phyloP scores from a whole-genome alignment of 805 yeast species.

The Cephaloascus albidus region DNA sequence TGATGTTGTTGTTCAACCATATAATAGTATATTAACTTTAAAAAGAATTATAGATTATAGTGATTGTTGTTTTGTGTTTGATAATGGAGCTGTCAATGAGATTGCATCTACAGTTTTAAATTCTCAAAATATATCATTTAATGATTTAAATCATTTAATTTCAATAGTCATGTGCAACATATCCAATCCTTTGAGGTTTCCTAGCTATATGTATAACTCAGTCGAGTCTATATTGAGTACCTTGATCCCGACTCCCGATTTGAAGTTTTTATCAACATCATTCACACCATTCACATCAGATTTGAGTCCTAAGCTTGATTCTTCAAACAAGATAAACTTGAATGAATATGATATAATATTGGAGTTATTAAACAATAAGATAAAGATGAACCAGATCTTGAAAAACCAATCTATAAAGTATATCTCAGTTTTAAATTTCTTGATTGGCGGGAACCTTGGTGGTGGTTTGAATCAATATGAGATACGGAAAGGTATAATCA shows the following conservation, averaged over 20 bases:
- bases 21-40: constrained; percentile 78
- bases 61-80: constrained; percentile 84
- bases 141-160: constrained; percentile 77
- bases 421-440: constrained; percentile 59
- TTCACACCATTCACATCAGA: constrained; percentile 74
- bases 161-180: constrained; percentile 77
- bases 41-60: constrained; percentile 75
- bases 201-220: constrained; percentile 85
- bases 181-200: constrained; percentile 84
- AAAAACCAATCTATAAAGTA: constrained; percentile 35
- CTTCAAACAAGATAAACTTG: constrained; percentile 50
- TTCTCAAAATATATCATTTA: constrained; percentile 54
- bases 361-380: constrained; percentile 70
- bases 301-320: constrained; percentile 40
- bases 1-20: constrained; percentile 98
- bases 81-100: constrained; percentile 73
- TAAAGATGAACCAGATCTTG: constrained; percentile 53
- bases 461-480: constrained; percentile 49
- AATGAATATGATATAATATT: constrained; percentile 81
- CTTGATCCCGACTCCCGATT: constrained; percentile 75
- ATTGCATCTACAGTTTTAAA: constrained; percentile 59
- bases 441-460: constrained; percentile 45
- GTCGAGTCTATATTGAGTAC: constrained; percentile 74
- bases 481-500: constrained; percentile 54
- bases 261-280: constrained; percentile 67